phyloP scores from a whole-genome alignment of 2,329 filamentous ascomycete genomes.

The Didymella glomerata region DNA sequence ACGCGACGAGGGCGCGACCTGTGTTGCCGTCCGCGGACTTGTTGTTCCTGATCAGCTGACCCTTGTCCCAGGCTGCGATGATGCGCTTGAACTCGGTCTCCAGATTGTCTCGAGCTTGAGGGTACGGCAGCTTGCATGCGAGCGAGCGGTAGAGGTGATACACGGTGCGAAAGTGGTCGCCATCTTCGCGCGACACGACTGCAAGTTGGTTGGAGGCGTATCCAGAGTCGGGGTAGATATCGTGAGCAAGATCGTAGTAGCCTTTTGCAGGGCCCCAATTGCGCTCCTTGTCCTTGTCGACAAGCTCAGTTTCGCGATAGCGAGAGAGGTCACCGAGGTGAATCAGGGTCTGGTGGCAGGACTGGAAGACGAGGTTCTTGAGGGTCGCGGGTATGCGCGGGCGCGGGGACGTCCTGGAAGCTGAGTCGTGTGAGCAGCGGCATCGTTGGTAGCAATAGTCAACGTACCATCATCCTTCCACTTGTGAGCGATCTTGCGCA shows the following conservation, averaged over 20 bases:
- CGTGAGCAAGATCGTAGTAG: conserved; percentile 84
- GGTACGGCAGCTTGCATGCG: conserved; percentile 76
- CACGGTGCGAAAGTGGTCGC: conserved; percentile 81
- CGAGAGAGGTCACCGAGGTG: conserved; percentile 89
- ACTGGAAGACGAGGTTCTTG: conserved; percentile 69
- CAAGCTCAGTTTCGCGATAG: conserved; percentile 79
- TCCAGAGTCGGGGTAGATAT: conserved; percentile 80
- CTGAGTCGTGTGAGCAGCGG: conserved; percentile 50
- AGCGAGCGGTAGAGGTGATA: conserved; percentile 91
- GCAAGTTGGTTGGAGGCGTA: conserved; percentile 89
- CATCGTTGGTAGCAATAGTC: neutral
- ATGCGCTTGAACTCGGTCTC: conserved; percentile 79
- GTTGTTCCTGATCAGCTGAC: conserved; percentile 58
- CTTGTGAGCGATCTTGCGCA: conserved; percentile 63
- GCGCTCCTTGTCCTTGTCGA: conserved; percentile 71
- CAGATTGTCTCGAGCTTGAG: conserved; percentile 77
- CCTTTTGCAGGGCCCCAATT: conserved; percentile 82
- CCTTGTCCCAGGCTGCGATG: conserved; percentile 64
- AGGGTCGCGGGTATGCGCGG: conserved; percentile 58
- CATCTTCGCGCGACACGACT: conserved; percentile 80
- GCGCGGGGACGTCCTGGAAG: conserved; percentile 39
- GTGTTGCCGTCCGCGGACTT: conserved; percentile 57
- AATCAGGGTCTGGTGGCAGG: conserved; percentile 84
- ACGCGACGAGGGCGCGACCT: conserved; percentile 73
- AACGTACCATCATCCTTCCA: conserved; percentile 50